These are phyloP conservation scores for Abortiporus biennis DNA, from an alignment of 1,284 basidiomycete species.

Conservation along the genomic window DNA sequence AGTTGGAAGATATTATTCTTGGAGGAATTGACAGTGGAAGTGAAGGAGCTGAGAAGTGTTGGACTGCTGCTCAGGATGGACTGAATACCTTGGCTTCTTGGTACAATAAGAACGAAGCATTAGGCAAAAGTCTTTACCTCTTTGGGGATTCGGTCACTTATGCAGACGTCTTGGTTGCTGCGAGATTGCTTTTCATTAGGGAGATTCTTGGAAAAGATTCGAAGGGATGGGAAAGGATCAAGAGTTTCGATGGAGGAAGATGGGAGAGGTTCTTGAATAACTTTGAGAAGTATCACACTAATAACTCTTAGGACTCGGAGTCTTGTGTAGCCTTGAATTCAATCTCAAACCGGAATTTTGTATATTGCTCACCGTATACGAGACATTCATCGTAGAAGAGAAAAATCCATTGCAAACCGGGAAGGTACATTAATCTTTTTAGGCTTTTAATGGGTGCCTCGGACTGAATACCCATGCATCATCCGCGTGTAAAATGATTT, in stretches of 20 bases:
- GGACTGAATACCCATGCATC: too few relatives aligned
- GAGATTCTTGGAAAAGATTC: conserved; percentile 14
- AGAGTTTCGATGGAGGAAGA: conserved; percentile 15
- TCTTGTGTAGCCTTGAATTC: too few relatives aligned
- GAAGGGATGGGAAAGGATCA: conserved; percentile 16
- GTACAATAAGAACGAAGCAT: conserved; percentile 8
- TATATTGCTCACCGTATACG: too few relatives aligned
- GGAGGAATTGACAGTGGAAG: too few relatives aligned
- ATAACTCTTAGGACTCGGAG: too few relatives aligned
- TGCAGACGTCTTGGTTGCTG: conserved; percentile 16
- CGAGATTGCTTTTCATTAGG: conserved; percentile 13
- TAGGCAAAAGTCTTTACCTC: conserved; percentile 11
- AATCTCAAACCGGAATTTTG: too few relatives aligned
- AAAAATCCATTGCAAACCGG: too few relatives aligned
- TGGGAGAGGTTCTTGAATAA: conserved; percentile 13
- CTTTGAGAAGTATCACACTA: conserved; percentile 9
- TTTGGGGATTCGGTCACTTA: conserved; percentile 12
- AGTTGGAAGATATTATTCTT: conserved; percentile 12
- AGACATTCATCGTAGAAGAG: too few relatives aligned
- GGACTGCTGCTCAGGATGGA: conserved; percentile 11
- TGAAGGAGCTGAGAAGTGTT: conserved; percentile 10
- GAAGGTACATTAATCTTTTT: too few relatives aligned
- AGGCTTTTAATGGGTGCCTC: too few relatives aligned
- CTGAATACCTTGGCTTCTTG: conserved; percentile 12
- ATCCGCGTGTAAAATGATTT: too few relatives aligned